Evolutionary conservation across 1,284 basidiomycete species (phyloP).

Genomic region (Malassezia restricta): DNA sequence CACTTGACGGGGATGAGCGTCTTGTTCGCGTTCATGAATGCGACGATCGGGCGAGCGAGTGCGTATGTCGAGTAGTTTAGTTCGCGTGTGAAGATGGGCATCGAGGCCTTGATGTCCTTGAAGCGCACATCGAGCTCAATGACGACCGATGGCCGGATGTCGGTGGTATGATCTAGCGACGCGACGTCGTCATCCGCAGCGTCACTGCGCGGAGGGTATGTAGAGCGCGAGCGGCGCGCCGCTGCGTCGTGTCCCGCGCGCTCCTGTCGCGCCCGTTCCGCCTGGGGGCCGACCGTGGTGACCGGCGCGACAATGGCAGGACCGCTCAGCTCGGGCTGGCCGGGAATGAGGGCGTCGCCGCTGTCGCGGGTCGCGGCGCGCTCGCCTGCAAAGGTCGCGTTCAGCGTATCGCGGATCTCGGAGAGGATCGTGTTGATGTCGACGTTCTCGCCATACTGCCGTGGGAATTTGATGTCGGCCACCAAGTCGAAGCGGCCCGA

Average conservation of each 20-base stretch:
- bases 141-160: constrained; percentile 49
- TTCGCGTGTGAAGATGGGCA: constrained; percentile 53
- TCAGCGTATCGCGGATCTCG: constrained; percentile 77
- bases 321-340: constrained; percentile 71
- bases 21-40: constrained; percentile 60
- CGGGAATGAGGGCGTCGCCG: constrained; percentile 60
- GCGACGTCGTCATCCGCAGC: not conserved
- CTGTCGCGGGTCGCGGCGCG: not conserved
- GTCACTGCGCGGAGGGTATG: not conserved
- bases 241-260: constrained; percentile 14
- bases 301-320: constrained; percentile 69
- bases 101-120: constrained; percentile 86
- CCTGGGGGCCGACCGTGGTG: constrained; percentile 33
- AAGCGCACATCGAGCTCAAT: constrained; percentile 92
- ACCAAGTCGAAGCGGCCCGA: constrained; percentile 90
- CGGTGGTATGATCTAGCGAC: not conserved
- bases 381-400: constrained; percentile 20
- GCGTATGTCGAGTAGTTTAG: constrained; percentile 86
- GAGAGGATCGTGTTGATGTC: constrained; percentile 65
- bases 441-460: constrained; percentile 63
- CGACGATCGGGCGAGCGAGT: constrained; percentile 89
- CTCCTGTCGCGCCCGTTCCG: constrained; percentile 31
- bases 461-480: constrained; percentile 91
- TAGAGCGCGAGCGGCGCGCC: not conserved
- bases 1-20: constrained; percentile 27